Conservation (phyloP, 164 flowering plant species). For the Cinnamomum micranthum region DNA sequence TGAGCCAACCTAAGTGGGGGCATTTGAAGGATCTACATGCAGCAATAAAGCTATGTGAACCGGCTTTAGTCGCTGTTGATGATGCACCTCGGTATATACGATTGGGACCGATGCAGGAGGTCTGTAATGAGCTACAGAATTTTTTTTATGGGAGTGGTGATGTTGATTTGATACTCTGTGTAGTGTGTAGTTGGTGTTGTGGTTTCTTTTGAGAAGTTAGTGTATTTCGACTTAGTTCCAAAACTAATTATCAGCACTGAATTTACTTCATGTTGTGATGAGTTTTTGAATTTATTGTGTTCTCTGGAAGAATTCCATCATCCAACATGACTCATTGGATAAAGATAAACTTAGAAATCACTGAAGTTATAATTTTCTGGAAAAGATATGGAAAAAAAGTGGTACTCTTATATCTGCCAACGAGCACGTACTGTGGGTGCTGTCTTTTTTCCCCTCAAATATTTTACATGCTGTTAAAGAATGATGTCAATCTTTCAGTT, state of each 20-base stretch:
- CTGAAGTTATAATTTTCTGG: background rate
- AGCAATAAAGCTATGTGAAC: conserved; percentile 91
- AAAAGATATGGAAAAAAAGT: background rate
- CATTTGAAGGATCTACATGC: conserved; percentile 92
- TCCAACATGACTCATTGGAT: background rate
- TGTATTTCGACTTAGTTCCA: background rate
- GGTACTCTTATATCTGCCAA: background rate
- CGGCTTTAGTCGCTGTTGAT: conserved; percentile 74
- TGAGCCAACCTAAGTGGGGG: conserved; percentile 96
- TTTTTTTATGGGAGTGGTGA: background rate
- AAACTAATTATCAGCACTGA: too few species aligned
- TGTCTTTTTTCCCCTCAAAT: background rate
- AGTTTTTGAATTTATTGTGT: background rate
- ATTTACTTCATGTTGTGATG: background rate
- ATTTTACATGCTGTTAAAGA: background rate
- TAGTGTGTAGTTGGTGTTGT: background rate
- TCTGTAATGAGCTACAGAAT: conserved; percentile 16
- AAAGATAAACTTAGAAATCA: background rate
- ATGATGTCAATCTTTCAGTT: too few species aligned
- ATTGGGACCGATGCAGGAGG: conserved; percentile 90
- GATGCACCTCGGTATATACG: conserved; percentile 55
- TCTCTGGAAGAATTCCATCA: background rate
- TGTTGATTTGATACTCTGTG: background rate
- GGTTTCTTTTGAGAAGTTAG: background rate
- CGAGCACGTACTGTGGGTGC: background rate